A percentile compares a stretch with the other conserved stretches of the same genome.
phyloP scores from a whole-genome alignment of 2,329 filamentous ascomycete genomes.

The Eutypa lata region DNA sequence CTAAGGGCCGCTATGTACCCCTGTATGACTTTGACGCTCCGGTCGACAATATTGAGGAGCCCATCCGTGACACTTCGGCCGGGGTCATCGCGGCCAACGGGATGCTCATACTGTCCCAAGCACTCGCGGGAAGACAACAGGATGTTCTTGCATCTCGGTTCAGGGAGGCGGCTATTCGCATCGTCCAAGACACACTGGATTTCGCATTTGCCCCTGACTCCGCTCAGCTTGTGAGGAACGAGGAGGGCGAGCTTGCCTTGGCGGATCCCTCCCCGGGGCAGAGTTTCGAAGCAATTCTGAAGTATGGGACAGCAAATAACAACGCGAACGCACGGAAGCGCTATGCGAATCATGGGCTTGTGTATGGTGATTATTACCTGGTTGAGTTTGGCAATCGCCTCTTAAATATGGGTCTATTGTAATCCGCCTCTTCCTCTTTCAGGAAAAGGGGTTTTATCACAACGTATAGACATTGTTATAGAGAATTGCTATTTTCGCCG shows the following conservation, averaged over 20 bases:
- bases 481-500: too few relatives aligned
- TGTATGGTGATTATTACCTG: slow-evolving; percentile 49
- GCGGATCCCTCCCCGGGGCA: slow-evolving; percentile 5
- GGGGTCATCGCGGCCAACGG: slow-evolving; percentile 25
- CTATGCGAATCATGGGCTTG: slow-evolving; percentile 37
- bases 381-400: slow-evolving; percentile 46
- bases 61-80: slow-evolving; percentile 33
- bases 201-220: slow-evolving; percentile 21
- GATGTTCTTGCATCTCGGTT: slow-evolving; percentile 4
- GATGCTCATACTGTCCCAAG: slow-evolving; percentile 21
- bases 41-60: slow-evolving; percentile 20
- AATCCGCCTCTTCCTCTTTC: neutral
- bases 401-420: slow-evolving; percentile 31
- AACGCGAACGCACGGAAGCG: slow-evolving; percentile 25
- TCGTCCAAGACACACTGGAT: slow-evolving; percentile 15
- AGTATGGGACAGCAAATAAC: slow-evolving; percentile 32
- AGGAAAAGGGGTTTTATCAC: too few relatives aligned
- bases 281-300: slow-evolving; percentile 29
- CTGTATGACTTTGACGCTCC: slow-evolving; percentile 50
- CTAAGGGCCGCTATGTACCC: slow-evolving; percentile 24
- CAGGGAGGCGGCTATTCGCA: slow-evolving; percentile 6
- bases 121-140: slow-evolving; percentile 7
- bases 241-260: neutral
- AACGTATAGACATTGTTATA: too few relatives aligned
- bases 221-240: slow-evolving; percentile 8